These are phyloP conservation scores for Porodaedalea pini DNA, from an alignment of 1,284 basidiomycete species.

Conservation along the genomic window DNA sequence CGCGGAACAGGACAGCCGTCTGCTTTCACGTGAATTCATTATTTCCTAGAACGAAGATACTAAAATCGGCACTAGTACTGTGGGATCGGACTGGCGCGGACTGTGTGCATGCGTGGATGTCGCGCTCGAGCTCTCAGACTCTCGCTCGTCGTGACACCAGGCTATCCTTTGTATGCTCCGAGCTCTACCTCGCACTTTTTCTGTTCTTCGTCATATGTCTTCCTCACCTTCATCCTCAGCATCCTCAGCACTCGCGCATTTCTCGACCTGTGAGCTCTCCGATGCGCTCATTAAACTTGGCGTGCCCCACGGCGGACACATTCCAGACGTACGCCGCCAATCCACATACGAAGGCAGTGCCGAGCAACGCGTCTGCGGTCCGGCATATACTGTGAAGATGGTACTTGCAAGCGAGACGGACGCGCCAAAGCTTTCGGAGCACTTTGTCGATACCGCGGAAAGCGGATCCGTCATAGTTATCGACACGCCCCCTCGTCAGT, in stretches of 20 bases:
- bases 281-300: constrained; percentile 89
- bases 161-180: constrained; percentile 2
- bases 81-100: no score
- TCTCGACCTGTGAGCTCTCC: constrained; percentile 81
- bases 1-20: not conserved
- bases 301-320: constrained; percentile 69
- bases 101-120: not conserved
- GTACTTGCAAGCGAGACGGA: constrained; percentile 58
- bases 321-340: constrained; percentile 77
- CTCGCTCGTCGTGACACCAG: no score
- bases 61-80: no score
- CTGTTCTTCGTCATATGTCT: constrained; percentile 13
- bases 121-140: constrained; percentile 1
- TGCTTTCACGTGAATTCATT: not conserved
- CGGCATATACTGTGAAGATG: constrained; percentile 91
- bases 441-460: constrained; percentile 84
- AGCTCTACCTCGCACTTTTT: constrained; percentile 1
- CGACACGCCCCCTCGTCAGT: constrained; percentile 68
- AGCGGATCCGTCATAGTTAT: constrained; percentile 72
- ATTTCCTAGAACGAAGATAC: no score
- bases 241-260: constrained; percentile 35
- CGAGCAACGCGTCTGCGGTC: constrained; percentile 52
- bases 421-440: constrained; percentile 65
- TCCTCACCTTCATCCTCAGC: constrained; percentile 15
- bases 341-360: constrained; percentile 75